These are phyloP conservation scores for Phytophthora sojae DNA, from an alignment of 352 stramenopile species.

Conservation along the genomic window DNA sequence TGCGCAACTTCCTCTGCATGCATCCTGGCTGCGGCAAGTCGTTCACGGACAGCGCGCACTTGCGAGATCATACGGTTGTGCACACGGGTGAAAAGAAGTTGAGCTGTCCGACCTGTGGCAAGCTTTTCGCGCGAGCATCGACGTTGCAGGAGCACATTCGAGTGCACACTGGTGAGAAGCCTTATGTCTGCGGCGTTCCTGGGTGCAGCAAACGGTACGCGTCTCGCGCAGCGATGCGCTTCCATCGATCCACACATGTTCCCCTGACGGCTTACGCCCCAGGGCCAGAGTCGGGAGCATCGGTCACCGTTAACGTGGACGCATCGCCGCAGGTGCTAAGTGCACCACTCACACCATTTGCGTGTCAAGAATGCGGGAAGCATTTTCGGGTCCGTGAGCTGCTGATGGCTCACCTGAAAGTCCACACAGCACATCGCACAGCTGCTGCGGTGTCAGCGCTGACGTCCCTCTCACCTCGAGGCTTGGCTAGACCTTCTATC, in stretches of 20 bases:
- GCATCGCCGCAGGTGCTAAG: constrained; percentile 4
- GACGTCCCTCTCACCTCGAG: constrained; percentile 22
- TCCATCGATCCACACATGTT: constrained; percentile 56
- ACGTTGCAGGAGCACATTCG: constrained; percentile 72
- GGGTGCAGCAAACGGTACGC: constrained; percentile 74
- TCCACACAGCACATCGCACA: constrained; percentile 27
- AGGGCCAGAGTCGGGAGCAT: constrained; percentile 6
- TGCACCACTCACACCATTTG: constrained; percentile 14
- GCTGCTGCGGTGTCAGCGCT: constrained; percentile 20
- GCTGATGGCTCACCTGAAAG: constrained; percentile 37
- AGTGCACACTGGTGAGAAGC: constrained; percentile 80
- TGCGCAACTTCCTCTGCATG: constrained; percentile 78
- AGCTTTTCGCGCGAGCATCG: constrained; percentile 59
- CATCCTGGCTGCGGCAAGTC: constrained; percentile 74
- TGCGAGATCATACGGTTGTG: constrained; percentile 77
- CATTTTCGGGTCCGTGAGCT: constrained; percentile 42
- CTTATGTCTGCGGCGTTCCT: constrained; percentile 59
- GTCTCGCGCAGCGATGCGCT: constrained; percentile 67
- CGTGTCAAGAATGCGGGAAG: constrained; percentile 39
- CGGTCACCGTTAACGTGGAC: background rate
- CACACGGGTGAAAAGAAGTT: constrained; percentile 76
- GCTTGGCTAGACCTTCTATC: constrained; percentile 11
- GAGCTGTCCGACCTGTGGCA: constrained; percentile 53
- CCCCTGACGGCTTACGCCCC: constrained; percentile 7
- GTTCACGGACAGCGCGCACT: constrained; percentile 74